Evolutionary conservation across 1,284 basidiomycete genomes (phyloP), one percentile per base, ranked within the genome.

Genomic region (Cutaneotrichosporon arboriforme): DNA sequence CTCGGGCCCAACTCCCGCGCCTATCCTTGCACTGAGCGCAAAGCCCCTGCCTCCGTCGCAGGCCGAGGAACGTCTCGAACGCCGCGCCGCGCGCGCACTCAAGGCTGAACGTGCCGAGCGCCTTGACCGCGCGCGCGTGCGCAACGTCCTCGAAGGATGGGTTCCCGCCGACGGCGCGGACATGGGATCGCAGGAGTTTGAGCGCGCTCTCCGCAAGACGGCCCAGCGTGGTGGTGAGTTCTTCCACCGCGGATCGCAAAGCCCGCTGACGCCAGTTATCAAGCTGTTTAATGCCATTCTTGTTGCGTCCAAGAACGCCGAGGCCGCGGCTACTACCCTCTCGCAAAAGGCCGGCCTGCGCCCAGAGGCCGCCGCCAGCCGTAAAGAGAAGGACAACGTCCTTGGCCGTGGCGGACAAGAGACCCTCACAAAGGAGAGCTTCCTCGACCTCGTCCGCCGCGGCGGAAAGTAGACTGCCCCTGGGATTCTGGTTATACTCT

Each of bases 201-300:
- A 77, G 59, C 66, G 70, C 42, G 63, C 64, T 5, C 57, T 77
- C 61, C 63, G 74, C 42, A 77, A 77, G 65, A 68, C 70, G 8
- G 75, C 75, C 14, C 75, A 77, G 60, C 59, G 72, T 37, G 75
- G 75, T 66, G 75, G 75, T 76, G 50, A 70, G 75, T 73, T 21
- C 26, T 31, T 5, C 26, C 26, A 7, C 26, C 26, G 26, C 26
- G 26, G 7, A 5, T 10, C n/a, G n/a, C n/a, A n/a, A n/a, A n/a
- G n/a, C 9, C 10, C 9, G 37, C 43, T 46, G 13, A 45, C 15
- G 18, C 2, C 56, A 76, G 75, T 77, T 22, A 73, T 77, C 70
- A 76, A 76, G 48, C 70, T 77, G 18, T 77, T 77, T 68, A 77
- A 77, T 57, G 75, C 75, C 8, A 77, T 77, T 51, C 66, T 76